Conservation (phyloP, 176 grass and related monocot species). For the Avena sativa region DNA sequence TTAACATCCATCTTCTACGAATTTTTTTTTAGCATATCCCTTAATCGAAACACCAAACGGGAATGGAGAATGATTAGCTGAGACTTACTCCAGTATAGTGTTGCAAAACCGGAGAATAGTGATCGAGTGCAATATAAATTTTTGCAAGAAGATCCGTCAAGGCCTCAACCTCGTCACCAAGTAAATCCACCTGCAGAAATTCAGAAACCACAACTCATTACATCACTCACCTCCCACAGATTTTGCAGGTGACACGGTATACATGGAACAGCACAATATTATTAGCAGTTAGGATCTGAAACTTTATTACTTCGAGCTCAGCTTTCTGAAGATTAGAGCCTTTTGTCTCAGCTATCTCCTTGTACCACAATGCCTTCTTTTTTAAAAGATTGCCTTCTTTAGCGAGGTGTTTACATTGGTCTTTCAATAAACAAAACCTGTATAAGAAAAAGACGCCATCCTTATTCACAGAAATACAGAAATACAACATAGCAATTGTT, state of each 20-base stretch:
- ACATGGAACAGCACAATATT: constrained; percentile 7
- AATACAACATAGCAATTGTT: neutral
- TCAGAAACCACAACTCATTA: neutral
- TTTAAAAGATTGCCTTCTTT: constrained; percentile 56
- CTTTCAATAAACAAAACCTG: constrained; percentile 59
- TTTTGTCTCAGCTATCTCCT: constrained; percentile 70
- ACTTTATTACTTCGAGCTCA: constrained; percentile 63
- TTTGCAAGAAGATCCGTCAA: constrained; percentile 71
- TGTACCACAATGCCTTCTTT: constrained; percentile 53
- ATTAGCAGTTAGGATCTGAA: neutral
- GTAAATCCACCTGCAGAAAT: constrained; percentile 69
- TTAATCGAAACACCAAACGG: neutral
- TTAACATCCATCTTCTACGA: too few relatives aligned
- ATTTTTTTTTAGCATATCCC: too few relatives aligned
- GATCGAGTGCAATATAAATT: constrained; percentile 71
- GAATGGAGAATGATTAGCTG: neutral
- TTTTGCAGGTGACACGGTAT: constrained; percentile 18
- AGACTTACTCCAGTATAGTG: constrained; percentile 69
- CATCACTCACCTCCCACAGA: neutral
- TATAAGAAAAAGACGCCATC: neutral
- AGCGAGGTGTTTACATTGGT: constrained; percentile 52
- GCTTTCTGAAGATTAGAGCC: constrained; percentile 72
- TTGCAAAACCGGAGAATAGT: constrained; percentile 78
- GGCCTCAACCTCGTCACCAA: constrained; percentile 78
- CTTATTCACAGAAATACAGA: constrained; percentile 13